Evolutionary conservation across 176 grass and related monocot genomes (phyloP).

Genomic region (Hyparrhenia diplandra): DNA sequence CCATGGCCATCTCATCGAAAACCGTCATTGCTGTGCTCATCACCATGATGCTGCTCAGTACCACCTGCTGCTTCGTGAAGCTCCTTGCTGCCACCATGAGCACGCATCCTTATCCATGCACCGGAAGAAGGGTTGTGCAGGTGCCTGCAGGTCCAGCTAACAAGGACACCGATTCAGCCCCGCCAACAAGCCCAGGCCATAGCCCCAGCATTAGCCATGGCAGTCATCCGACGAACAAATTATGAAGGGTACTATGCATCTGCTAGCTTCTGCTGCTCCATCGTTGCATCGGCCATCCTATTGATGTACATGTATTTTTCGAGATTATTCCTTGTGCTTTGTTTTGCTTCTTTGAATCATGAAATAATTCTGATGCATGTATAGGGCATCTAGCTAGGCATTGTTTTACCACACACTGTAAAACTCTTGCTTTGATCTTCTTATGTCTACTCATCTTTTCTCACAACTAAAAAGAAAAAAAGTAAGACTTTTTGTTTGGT

Average conservation of each 20-base stretch:
- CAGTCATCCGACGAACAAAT: neutral
- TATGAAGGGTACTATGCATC: neutral
- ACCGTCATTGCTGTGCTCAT: neutral
- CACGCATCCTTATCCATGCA: neutral
- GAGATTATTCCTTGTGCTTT: neutral
- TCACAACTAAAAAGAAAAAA: too few species aligned
- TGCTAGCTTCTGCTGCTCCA: neutral
- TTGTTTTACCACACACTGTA: neutral
- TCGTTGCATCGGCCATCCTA: neutral
- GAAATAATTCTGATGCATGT: neutral
- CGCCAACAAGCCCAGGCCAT: constrained; percentile 10
- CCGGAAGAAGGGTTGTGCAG: neutral
- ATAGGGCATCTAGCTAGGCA: neutral
- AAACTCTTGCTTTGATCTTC: neutral
- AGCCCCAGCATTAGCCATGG: constrained; percentile 45
- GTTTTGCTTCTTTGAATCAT: neutral
- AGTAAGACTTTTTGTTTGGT: too few species aligned
- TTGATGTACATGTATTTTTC: too few species aligned
- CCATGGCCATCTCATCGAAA: constrained; percentile 36
- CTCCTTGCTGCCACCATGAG: neutral
- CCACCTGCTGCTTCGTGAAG: constrained; percentile 40
- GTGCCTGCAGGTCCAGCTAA: neutral
- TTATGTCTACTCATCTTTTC: neutral
- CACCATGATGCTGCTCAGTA: constrained; percentile 22
- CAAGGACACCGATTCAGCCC: neutral